Evolutionary conservation across 2,329 filamentous ascomycete genomes (phyloP).

Genomic region (Penicillium sumatraense): DNA sequence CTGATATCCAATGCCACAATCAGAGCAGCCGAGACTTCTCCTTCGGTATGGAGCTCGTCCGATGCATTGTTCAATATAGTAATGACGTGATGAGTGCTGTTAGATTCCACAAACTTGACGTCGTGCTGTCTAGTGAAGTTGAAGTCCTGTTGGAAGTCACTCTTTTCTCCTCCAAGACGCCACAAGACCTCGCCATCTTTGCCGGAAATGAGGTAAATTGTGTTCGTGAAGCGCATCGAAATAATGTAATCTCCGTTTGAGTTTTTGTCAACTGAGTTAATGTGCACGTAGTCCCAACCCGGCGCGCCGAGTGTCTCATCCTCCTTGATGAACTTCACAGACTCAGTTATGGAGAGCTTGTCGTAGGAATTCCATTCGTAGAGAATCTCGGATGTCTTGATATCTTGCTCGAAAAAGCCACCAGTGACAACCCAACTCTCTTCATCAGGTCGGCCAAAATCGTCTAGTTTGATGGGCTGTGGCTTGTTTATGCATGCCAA

Average conservation of each 20-base stretch:
- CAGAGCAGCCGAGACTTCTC: constrained; percentile 30
- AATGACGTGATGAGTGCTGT: constrained; percentile 31
- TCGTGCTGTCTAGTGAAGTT: constrained; percentile 42
- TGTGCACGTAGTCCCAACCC: constrained; percentile 37
- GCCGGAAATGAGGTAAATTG: constrained; percentile 41
- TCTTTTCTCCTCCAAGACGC: constrained; percentile 37
- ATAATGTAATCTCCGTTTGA: constrained; percentile 41
- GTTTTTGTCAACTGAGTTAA: constrained; percentile 43
- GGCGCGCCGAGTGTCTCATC: constrained; percentile 6
- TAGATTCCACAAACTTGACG: constrained; percentile 32
- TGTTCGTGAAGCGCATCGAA: constrained; percentile 40
- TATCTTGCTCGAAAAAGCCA: constrained; percentile 36
- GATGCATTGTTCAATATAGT: constrained; percentile 38
- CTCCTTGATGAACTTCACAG: constrained; percentile 2
- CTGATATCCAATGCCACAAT: constrained; percentile 29
- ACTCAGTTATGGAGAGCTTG: constrained; percentile 26
- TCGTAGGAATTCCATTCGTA: constrained; percentile 38
- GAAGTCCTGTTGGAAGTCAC: constrained; percentile 33
- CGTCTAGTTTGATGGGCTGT: constrained; percentile 19
- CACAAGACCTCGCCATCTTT: constrained; percentile 38
- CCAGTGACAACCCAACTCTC: constrained; percentile 29
- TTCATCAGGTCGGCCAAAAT: constrained; percentile 26
- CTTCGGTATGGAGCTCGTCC: constrained; percentile 25
- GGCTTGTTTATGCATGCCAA: constrained; percentile 25
- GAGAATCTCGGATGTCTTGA: constrained; percentile 28